Evolutionary conservation across 2,329 filamentous ascomycete species (phyloP).

Genomic region (Lasiodiplodia sp.): DNA sequence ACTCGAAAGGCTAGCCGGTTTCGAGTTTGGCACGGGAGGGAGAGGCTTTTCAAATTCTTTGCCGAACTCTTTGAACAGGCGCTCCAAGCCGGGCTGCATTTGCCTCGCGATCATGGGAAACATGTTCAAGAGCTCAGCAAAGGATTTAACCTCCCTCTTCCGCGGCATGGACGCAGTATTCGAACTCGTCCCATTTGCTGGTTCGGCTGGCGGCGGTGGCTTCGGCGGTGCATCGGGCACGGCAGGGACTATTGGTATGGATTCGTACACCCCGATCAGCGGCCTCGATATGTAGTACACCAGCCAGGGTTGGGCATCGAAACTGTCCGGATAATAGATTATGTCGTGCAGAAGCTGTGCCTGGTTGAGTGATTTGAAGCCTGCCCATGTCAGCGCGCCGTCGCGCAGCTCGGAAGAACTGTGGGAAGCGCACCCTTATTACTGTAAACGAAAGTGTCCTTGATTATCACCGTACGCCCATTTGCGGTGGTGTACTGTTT

Average conservation of each 20-base stretch:
- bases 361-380: slow-evolving; percentile 91
- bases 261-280: slow-evolving; percentile 82
- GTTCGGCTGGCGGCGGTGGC: slow-evolving; percentile 37
- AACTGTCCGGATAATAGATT: slow-evolving; percentile 87
- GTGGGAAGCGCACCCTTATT: slow-evolving; percentile 76
- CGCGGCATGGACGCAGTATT: slow-evolving; percentile 58
- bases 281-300: slow-evolving; percentile 95
- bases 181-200: slow-evolving; percentile 34
- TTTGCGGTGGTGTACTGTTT: slow-evolving; percentile 95
- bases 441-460: slow-evolving; percentile 90
- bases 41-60: slow-evolving; percentile 84
- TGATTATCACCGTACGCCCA: slow-evolving; percentile 90
- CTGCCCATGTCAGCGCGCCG: slow-evolving; percentile 52
- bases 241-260: slow-evolving; percentile 74
- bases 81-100: slow-evolving; percentile 91
- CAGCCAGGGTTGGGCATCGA: slow-evolving; percentile 92
- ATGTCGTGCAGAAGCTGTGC: slow-evolving; percentile 84
- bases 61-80: slow-evolving; percentile 87
- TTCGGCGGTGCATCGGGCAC: slow-evolving; percentile 54
- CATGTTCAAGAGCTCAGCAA: slow-evolving; percentile 85
- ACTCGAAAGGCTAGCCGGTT: slow-evolving; percentile 43
- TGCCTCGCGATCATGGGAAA: slow-evolving; percentile 96
- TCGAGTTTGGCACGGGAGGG: slow-evolving; percentile 68
- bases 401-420: slow-evolving; percentile 33
- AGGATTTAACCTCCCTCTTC: slow-evolving; percentile 92